These are phyloP conservation scores for Arthroderma sp. DNA, from an alignment of 2,329 filamentous ascomycete species.

Conservation along the genomic window DNA sequence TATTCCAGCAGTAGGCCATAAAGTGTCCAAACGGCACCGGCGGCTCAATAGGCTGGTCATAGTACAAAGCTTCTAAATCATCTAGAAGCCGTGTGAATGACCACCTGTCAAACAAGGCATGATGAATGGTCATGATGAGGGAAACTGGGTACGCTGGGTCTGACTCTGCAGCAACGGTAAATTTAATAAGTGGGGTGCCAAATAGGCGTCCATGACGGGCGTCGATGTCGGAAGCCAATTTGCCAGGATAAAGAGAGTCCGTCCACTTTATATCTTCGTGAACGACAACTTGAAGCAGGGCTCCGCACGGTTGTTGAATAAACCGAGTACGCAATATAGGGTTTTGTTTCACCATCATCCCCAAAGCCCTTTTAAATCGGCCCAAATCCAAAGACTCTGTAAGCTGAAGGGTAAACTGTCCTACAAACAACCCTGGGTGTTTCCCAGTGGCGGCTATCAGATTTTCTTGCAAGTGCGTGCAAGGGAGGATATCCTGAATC, in stretches of 20 bases:
- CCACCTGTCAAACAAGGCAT: slow-evolving; percentile 3
- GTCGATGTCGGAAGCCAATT: slow-evolving; percentile 1
- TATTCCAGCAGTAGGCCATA: too few relatives aligned
- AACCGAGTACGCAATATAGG: slow-evolving; percentile 31
- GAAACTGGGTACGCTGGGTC: neutral
- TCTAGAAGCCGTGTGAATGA: neutral
- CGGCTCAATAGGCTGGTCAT: neutral
- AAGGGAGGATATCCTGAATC: slow-evolving; percentile 24
- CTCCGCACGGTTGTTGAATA: slow-evolving; percentile 8
- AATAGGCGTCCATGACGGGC: neutral
- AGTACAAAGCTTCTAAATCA: neutral
- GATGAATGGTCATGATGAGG: slow-evolving; percentile 1
- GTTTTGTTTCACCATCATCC: slow-evolving; percentile 17
- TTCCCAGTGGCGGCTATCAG: slow-evolving; percentile 24
- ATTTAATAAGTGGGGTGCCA: neutral
- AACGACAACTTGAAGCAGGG: slow-evolving; percentile 16
- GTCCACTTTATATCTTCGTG: slow-evolving; percentile 8
- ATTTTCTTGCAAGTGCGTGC: slow-evolving; percentile 28
- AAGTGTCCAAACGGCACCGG: too few relatives aligned
- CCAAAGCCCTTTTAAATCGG: slow-evolving; percentile 25
- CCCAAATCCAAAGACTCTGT: slow-evolving; percentile 15
- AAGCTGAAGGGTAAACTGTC: slow-evolving; percentile 19
- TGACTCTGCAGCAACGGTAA: neutral
- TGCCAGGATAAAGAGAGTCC: too few relatives aligned
- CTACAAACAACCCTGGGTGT: slow-evolving; percentile 23